Conservation (phyloP, 192 early-diverging fungal species). For the Gamsiella multidivaricata region DNA sequence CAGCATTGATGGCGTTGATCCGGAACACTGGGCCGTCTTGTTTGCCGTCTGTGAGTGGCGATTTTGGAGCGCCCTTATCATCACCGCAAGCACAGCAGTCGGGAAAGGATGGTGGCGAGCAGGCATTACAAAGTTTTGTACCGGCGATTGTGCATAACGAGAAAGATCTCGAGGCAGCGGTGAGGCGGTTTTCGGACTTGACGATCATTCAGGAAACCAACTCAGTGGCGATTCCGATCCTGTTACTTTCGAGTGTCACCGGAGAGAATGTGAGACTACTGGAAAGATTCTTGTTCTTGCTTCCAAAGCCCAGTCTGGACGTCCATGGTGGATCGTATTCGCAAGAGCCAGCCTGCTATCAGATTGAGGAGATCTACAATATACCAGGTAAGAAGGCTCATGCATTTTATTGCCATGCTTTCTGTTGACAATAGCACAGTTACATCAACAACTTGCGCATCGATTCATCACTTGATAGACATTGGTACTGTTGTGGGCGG, state of each 20-base stretch:
- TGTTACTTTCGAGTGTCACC: conserved; percentile 87
- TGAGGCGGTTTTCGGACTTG: conserved; percentile 46
- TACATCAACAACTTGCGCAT: no score
- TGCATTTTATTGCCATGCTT: neutral
- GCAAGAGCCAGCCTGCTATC: conserved; percentile 69
- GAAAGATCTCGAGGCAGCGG: conserved; percentile 49
- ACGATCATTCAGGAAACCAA: conserved; percentile 35
- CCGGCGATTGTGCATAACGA: conserved; percentile 58
- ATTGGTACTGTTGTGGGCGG: conserved; percentile 75
- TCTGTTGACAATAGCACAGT: no score
- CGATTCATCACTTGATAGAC: conserved; percentile 35
- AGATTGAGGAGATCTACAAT: conserved; percentile 85
- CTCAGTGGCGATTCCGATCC: conserved; percentile 79
- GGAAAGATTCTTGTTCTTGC: conserved; percentile 71
- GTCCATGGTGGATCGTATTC: conserved; percentile 30
- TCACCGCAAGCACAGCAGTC: neutral
- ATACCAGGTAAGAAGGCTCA: conserved; percentile 63
- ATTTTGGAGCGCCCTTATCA: conserved; percentile 36
- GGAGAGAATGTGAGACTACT: conserved; percentile 77
- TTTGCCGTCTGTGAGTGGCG: conserved; percentile 53
- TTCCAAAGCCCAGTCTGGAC: conserved; percentile 68
- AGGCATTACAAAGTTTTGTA: conserved; percentile 19
- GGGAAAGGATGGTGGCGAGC: no score
- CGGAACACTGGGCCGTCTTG: conserved; percentile 55
- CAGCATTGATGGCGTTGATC: conserved; percentile 60